Base-by-base conservation (phyloP, 139 green algal genomes). In the Chlorella sorokiniana region DNA sequence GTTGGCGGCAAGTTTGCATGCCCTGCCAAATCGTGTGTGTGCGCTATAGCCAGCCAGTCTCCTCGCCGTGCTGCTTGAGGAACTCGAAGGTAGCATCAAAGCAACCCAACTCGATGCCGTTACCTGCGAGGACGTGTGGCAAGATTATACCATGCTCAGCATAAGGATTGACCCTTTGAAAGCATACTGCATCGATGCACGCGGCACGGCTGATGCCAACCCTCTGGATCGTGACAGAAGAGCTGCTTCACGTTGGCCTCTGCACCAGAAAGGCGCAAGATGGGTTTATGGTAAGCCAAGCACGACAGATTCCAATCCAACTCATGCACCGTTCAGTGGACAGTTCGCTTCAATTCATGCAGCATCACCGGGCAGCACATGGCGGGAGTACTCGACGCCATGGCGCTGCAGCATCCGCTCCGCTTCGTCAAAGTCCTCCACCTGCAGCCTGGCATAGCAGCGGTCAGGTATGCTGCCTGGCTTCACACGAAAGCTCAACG, bases 211-310 rank as follows among this genome's bases (percentile, higher is more conserved):
- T 51, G 7, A 11, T 40, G 9, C 41, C 18, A 27, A 74, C 44
- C 70, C 45, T 78, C 73, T 16, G 79, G 79, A 37, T 84, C 79
- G 62, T 84, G 79, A 5, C 67, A 70, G 63, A 84, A 84, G 1
- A 84, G 63, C 63, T 84, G 79, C 14, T 40, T 38, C n/a, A 79
- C 37, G 44, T 48, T 35, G 33, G 68, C 68, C 7, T 59, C 68
- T 75, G 68, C 37, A 48, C 2, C 62, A 69, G 62, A 22, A 16
- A 63, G 11, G 16, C 18, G 54, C 54, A 20, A 61, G 52, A 23
- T 20, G 48, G 52, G 52, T 20, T 23, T 20, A 23, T 23, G 7
- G 52, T 20, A 20, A 40, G 61, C 25, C 61, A 38, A 33, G 16
- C 61, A 38, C 25, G n/a, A 10, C 25, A 10, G 61, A 9, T 3